A percentile compares a stretch with the other conserved stretches of the same genome.
phyloP scores from a whole-genome alignment of 1,284 basidiomycete genomes.

The Malassezia dermatis region DNA sequence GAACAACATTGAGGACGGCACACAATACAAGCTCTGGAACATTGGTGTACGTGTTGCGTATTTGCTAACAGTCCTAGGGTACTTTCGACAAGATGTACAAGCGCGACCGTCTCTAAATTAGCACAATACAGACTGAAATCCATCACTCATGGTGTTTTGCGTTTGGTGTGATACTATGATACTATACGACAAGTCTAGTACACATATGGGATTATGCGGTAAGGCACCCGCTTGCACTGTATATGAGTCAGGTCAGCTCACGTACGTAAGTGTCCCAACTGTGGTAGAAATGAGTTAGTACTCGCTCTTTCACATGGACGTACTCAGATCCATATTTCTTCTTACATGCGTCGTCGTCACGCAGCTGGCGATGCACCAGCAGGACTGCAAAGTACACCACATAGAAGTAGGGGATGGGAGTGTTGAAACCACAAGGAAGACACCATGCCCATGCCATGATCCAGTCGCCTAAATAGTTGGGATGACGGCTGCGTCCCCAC shows the following conservation, averaged over 20 bases:
- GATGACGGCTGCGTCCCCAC: conserved; percentile 92
- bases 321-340: conserved; percentile 66
- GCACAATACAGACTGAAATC: background rate
- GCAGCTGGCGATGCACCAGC: conserved; percentile 74
- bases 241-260: conserved; percentile 5
- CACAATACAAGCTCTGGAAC: conserved; percentile 36
- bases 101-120: conserved; percentile 35
- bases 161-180: background rate
- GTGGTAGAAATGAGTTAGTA: conserved; percentile 42
- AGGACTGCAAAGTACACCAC: conserved; percentile 73
- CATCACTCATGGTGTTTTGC: conserved; percentile 3
- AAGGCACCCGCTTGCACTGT: conserved; percentile 56
- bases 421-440: conserved; percentile 79
- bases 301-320: conserved; percentile 54
- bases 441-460: conserved; percentile 90
- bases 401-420: conserved; percentile 94
- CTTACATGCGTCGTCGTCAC: conserved; percentile 85
- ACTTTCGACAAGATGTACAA: conserved; percentile 37
- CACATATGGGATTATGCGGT: conserved; percentile 76
- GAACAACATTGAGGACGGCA: conserved; percentile 41
- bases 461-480: conserved; percentile 62
- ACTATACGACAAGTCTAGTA: conserved; percentile 51
- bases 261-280: conserved; percentile 20
- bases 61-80: conserved; percentile 10
- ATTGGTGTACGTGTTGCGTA: conserved; percentile 24